phyloP scores from a whole-genome alignment of 805 yeast genomes.

The Candida germanica region DNA sequence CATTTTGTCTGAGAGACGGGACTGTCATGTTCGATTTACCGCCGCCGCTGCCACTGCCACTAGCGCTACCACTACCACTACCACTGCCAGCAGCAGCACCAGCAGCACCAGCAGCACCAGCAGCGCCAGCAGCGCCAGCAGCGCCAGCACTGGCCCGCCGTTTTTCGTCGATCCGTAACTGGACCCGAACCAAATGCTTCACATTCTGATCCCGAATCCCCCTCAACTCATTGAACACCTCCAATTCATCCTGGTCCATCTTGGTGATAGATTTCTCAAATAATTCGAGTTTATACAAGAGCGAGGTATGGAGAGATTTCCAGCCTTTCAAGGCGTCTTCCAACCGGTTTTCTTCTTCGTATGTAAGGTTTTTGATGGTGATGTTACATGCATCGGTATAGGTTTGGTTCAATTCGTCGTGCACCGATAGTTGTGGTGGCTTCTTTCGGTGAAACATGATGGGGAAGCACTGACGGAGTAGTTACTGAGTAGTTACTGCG shows the following conservation, averaged over 20 bases:
- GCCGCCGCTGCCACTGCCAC: background rate
- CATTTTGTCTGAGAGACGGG: constrained; percentile 24
- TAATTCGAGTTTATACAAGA: constrained; percentile 52
- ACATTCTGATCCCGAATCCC: constrained; percentile 42
- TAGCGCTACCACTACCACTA: background rate
- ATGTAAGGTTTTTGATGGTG: constrained; percentile 52
- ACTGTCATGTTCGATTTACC: constrained; percentile 17
- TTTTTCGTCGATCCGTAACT: constrained; percentile 38
- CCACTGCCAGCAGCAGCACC: background rate
- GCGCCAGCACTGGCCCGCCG: too few relatives aligned
- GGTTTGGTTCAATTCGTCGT: constrained; percentile 56
- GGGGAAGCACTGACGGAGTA: background rate
- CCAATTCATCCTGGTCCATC: constrained; percentile 22
- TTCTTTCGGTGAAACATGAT: constrained; percentile 53
- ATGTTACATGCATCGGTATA: constrained; percentile 62
- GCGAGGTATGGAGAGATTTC: constrained; percentile 65
- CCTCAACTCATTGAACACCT: constrained; percentile 29
- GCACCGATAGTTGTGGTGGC: constrained; percentile 50
- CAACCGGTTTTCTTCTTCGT: constrained; percentile 53
- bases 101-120: too few relatives aligned
- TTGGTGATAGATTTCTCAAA: constrained; percentile 43
- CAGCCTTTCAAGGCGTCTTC: constrained; percentile 67
- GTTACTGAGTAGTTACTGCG: too few relatives aligned
- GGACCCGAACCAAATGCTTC: constrained; percentile 40
- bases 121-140: too few relatives aligned